A percentile compares a stretch with the other conserved stretches of the same genome.
Evolutionary conservation across 352 stramenopile genomes (phyloP).

Genomic region (Phytophthora pistaciae): DNA sequence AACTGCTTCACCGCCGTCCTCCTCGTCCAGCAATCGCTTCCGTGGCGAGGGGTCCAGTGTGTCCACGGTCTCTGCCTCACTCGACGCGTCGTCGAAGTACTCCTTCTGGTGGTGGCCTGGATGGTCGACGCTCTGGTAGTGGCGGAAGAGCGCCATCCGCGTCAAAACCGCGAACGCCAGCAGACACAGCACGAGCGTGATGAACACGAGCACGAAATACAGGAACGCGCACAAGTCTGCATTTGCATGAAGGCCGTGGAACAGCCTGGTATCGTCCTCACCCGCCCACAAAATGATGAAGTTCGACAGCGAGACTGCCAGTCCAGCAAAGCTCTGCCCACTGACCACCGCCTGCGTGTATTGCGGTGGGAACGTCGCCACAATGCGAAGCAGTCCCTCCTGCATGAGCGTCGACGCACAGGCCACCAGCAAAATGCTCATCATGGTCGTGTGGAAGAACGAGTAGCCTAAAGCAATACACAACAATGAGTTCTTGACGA

Average conservation of each 20-base stretch:
- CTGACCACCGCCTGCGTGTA: constrained; percentile 85
- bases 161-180: constrained; percentile 67
- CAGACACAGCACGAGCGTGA: constrained; percentile 64
- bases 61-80: constrained; percentile 51
- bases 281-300: constrained; percentile 71
- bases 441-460: constrained; percentile 85
- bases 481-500: not conserved
- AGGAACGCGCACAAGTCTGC: constrained; percentile 74
- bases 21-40: constrained; percentile 33
- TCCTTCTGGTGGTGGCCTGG: constrained; percentile 36
- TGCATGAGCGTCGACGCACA: constrained; percentile 82
- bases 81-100: constrained; percentile 34
- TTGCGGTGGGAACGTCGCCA: constrained; percentile 74
- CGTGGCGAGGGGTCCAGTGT: constrained; percentile 41
- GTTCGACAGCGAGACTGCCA: constrained; percentile 78
- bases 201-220: constrained; percentile 84
- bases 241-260: constrained; percentile 41
- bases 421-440: constrained; percentile 76
- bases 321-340: constrained; percentile 78
- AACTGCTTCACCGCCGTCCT: not conserved
- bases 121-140: constrained; percentile 71
- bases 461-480: constrained; percentile 27
- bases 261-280: constrained; percentile 31
- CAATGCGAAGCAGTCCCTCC: constrained; percentile 80
- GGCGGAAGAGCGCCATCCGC: constrained; percentile 69